Evolutionary conservation across 495 filamentous ascomycete genomes (phyloP).

Genomic region (Aspergillus mulundensis): DNA sequence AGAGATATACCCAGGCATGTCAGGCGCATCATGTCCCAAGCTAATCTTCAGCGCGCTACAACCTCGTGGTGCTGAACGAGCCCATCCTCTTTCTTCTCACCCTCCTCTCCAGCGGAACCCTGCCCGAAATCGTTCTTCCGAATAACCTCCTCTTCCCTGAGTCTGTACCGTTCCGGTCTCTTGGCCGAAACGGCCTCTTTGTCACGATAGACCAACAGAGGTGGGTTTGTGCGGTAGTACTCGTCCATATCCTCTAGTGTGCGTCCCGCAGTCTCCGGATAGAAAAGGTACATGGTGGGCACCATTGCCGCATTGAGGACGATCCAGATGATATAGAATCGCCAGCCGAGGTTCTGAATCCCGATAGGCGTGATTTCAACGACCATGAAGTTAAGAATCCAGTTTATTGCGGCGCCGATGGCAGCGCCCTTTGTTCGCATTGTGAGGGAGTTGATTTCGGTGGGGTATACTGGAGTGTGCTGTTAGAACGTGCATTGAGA

Average conservation of each 20-base stretch:
- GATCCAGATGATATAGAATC: constrained; percentile 58
- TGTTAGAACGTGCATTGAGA: background rate
- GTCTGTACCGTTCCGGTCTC: constrained; percentile 28
- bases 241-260: constrained; percentile 44
- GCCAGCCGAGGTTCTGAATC: constrained; percentile 48
- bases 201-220: constrained; percentile 34
- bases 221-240: constrained; percentile 36
- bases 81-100: background rate
- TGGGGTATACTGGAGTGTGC: background rate
- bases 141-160: background rate
- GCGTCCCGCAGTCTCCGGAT: constrained; percentile 52
- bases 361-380: constrained; percentile 58
- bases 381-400: constrained; percentile 59
- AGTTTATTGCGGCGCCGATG: constrained; percentile 50
- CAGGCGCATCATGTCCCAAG: no score
- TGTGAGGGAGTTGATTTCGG: constrained; percentile 54
- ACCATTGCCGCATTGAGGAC: constrained; percentile 54
- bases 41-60: background rate
- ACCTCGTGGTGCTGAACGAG: background rate
- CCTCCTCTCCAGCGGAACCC: background rate
- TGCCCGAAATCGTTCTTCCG: background rate
- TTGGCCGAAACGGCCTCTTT: constrained; percentile 27
- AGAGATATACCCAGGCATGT: no score
- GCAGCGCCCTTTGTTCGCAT: constrained; percentile 56
- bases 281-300: constrained; percentile 52